These are phyloP conservation scores for Podaxis carcinomalis DNA, from an alignment of 768 basidiomycete genomes.

Conservation along the genomic window DNA sequence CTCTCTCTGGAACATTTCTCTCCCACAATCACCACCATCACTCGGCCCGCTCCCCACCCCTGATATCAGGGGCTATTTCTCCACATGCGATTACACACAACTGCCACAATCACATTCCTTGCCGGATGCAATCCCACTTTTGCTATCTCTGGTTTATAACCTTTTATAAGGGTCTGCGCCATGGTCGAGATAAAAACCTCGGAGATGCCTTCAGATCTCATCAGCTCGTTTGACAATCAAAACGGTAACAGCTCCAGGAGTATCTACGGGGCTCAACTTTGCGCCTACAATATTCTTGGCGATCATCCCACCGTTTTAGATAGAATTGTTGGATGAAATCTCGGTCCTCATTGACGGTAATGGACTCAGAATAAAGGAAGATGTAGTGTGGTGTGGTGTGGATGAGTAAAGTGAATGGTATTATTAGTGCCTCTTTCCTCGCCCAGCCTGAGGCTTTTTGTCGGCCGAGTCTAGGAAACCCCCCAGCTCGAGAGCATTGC, in stretches of 20 bases:
- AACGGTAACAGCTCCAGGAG: not conserved
- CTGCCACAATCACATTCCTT: not conserved
- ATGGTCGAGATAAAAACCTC: too few relatives aligned
- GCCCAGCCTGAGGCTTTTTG: conserved; percentile 25
- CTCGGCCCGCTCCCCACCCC: not conserved
- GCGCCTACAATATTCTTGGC: not conserved
- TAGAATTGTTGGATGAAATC: not conserved
- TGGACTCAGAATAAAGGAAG: not conserved
- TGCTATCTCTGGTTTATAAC: not conserved
- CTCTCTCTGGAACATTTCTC: not conserved
- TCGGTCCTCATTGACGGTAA: not conserved
- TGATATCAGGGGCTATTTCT: conserved; percentile 1
- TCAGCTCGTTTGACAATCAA: not conserved
- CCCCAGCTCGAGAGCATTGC: conserved; percentile 83
- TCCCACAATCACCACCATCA: not conserved
- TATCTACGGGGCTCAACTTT: not conserved
- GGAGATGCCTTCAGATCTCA: too few relatives aligned
- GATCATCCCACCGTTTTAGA: not conserved
- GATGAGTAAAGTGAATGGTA: not conserved
- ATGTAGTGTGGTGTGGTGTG: not conserved
- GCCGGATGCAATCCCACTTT: not conserved
- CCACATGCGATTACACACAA: not conserved
- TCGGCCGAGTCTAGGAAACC: conserved; percentile 70
- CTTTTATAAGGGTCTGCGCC: too few relatives aligned
- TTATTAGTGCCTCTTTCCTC: conserved; percentile 22